A percentile compares a stretch with the other conserved stretches of the same genome.
These are phyloP conservation scores for Fusarium sp. DNA, from an alignment of 2,329 filamentous ascomycete genomes.

Conservation along the genomic window DNA sequence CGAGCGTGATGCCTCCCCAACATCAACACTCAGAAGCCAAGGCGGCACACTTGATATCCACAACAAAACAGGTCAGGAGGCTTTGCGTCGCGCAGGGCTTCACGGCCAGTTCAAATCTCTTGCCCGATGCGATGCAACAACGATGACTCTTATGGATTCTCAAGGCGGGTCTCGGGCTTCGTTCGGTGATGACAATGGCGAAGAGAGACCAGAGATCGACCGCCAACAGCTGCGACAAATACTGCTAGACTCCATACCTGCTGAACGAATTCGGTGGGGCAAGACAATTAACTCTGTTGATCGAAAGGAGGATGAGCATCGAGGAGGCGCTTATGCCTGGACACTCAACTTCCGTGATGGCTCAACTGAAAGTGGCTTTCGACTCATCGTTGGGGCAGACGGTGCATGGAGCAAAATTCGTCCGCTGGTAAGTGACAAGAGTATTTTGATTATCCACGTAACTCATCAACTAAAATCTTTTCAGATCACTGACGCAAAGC, in stretches of 20 bases:
- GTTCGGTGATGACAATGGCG: neutral
- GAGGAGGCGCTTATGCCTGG: neutral
- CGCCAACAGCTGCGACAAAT: constrained; percentile 2
- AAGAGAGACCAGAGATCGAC: constrained; percentile 9
- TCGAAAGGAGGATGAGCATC: accelerated
- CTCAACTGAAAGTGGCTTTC: constrained; percentile 1
- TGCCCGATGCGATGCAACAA: constrained; percentile 4
- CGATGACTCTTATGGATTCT: constrained; percentile 10
- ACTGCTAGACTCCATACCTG: neutral
- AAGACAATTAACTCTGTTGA: neutral
- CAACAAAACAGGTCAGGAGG: neutral
- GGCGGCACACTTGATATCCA: constrained; percentile 12
- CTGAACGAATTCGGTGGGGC: constrained; percentile 6
- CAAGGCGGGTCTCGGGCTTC: neutral
- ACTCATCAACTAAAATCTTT: accelerated
- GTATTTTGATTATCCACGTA: accelerated
- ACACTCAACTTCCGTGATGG: constrained; percentile 9
- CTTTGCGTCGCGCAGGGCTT: constrained; percentile 1
- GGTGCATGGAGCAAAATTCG: constrained; percentile 19
- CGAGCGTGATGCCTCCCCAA: neutral
- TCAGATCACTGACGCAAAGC: neutral
- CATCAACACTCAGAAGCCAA: neutral
- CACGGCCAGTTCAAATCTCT: neutral
- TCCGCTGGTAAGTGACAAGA: neutral
- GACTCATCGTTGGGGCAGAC: constrained; percentile 12